Evolutionary conservation across 2,329 filamentous ascomycete species (phyloP), one percentile per base, ranked within the genome.

Genomic region (Nemania sp.): DNA sequence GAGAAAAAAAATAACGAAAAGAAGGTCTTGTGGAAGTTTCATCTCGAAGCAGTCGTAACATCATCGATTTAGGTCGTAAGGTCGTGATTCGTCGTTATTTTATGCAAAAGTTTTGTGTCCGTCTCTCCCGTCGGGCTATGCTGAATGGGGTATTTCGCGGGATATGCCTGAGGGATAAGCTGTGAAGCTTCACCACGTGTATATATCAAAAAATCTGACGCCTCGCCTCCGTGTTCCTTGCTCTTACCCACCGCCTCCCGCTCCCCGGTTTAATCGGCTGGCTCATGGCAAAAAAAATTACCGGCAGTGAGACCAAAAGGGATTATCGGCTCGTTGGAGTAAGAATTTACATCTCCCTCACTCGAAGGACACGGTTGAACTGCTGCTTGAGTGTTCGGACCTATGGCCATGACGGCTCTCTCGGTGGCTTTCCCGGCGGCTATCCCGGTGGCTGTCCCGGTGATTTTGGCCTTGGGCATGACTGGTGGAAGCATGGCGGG

Each of bases 321-420:
- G 43, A n/a, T 34, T 51, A 39, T 48, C 37, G 49, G 46, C 53
- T 50, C 58, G 15, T 50, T 37, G 39, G 48, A 10, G 49, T 21
- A 53, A 46, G 53, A 29, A 55, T 53, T 46, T 54, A 54, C 47
- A 37, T 57, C 49, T 65, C 67, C 67, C 64, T 77, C 77, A 86
- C 62, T 87, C 83, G 68, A 84, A 81, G 20, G 84, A 87, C 40
- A 82, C 79, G 58, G 83, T 86, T 50, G 84, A 87, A 73, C 83
- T 85, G 78, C 83, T 86, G 78, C 83, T 86, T 57, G 84, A 87
- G 73, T 87, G 79, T 21, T 83, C 83, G 20, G 82, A 85, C 65
- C 82, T 78, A 63, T 81, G 78, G 72, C 81, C 77, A 62, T 81
- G 78, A 72, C 79, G 78, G 68, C 73, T 75, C 61, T 73, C 71